Evolutionary conservation across 345 rosid genomes (phyloP).

Genomic region (Salix viminalis): DNA sequence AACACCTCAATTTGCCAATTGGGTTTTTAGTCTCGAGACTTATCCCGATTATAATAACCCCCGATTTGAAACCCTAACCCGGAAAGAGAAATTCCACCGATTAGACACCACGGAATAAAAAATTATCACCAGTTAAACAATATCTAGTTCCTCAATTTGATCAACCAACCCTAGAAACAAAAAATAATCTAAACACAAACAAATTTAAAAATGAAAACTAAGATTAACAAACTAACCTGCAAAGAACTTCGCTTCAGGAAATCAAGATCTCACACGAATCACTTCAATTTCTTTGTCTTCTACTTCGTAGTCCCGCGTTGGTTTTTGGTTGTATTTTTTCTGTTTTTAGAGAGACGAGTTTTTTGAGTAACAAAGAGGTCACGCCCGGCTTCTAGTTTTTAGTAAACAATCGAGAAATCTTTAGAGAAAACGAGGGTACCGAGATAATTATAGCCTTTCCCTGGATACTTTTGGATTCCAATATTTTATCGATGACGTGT

Average conservation of each 20-base stretch:
- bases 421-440: accelerated
- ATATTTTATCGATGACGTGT: conserved; percentile 17
- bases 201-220: not conserved
- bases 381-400: not conserved
- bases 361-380: not conserved
- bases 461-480: conserved; percentile 40
- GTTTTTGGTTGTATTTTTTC: not conserved
- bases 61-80: not conserved
- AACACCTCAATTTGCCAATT: not conserved
- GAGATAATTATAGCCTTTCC: conserved; percentile 38
- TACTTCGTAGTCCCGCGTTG: not conserved
- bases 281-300: not conserved
- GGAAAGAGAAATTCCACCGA: not conserved
- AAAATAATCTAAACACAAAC: not conserved
- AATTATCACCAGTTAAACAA: not conserved
- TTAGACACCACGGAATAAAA: not conserved
- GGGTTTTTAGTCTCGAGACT: not conserved
- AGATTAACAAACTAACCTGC: conserved; percentile 5
- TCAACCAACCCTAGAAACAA: not conserved
- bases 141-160: not conserved
- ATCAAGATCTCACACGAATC: not conserved
- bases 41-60: not conserved
- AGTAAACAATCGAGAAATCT: not conserved
- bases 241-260: not conserved
- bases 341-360: not conserved